These are phyloP conservation scores for Apiospora rasikravindrae DNA, from an alignment of 2,329 filamentous ascomycete genomes.

Conservation along the genomic window DNA sequence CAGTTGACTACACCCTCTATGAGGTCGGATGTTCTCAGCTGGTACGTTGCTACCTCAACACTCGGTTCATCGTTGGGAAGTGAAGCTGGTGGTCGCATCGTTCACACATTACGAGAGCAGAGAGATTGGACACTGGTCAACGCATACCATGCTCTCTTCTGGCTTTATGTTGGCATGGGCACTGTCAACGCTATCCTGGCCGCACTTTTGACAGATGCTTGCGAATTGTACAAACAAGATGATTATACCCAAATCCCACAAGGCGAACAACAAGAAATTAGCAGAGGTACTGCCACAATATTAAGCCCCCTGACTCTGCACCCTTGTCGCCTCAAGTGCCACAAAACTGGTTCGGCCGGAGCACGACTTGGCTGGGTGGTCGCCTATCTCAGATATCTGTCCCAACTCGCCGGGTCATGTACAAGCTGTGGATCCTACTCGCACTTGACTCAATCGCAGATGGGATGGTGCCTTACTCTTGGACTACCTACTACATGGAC, in stretches of 20 bases:
- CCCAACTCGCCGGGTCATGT: constrained; percentile 51
- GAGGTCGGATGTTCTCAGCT: constrained; percentile 64
- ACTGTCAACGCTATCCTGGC: constrained; percentile 60
- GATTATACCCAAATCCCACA: constrained; percentile 41
- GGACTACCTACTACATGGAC: constrained; percentile 65
- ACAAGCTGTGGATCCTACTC: constrained; percentile 65
- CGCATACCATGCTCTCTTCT: constrained; percentile 52
- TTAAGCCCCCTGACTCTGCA: background rate
- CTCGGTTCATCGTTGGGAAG: constrained; percentile 67
- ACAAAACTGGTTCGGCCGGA: constrained; percentile 26
- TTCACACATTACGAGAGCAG: constrained; percentile 53
- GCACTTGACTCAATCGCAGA: constrained; percentile 53
- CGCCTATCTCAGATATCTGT: constrained; percentile 59
- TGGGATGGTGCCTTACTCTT: constrained; percentile 67
- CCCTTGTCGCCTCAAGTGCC: constrained; percentile 14
- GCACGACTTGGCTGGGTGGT: constrained; percentile 30
- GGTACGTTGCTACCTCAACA: constrained; percentile 64
- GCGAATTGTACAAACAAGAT: constrained; percentile 43
- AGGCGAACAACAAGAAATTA: constrained; percentile 29
- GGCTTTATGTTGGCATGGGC: constrained; percentile 61
- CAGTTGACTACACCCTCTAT: constrained; percentile 54
- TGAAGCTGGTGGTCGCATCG: constrained; percentile 62
- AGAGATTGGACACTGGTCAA: constrained; percentile 29
- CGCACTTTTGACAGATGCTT: constrained; percentile 47
- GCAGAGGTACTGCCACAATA: background rate